Evolutionary conservation across 768 basidiomycete genomes (phyloP), one percentile per base, ranked within the genome.

Genomic region (Naganishia vishniacii): DNA sequence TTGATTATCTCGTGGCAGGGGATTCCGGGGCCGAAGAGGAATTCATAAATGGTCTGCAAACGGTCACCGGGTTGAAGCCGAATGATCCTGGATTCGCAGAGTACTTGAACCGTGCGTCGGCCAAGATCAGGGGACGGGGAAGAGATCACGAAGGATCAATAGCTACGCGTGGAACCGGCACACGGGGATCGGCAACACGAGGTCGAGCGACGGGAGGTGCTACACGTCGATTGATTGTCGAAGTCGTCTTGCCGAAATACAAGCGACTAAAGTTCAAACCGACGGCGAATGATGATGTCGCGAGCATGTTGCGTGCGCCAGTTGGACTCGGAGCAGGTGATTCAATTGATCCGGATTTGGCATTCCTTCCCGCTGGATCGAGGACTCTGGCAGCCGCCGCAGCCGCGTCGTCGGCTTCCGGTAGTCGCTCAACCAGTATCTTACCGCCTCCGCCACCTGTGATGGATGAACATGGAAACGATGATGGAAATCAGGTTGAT

Each of bases 351-450:
- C 42, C 42, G 13, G 18, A 44, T 44, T n/a, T 44, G 42, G 42
- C 37, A 16, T 40, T 40, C 16, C 9, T 16, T 16, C 16, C 37
- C 9, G 37, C 37, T 16, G 37, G 37, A 40, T n/a, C n/a, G n/a
- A n/a, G n/a, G n/a, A n/a, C n/a, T n/a, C n/a, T n/a, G n/a, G n/a
- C n/a, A n/a, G 16, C 16, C 37, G 37, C 16, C 37, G 16, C 8
- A 8, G 37, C 37, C 8, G 8, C 37, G 37, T 8, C 37, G 16
- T 40, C 37, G 37, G 37, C 37, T 8, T 40, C 37, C 8, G 37
- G 37, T 16, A 56, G 53, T 41, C 53, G 53, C 11, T 56, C 53
- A 23, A 20, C 53, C 11, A 56, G 53, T 20, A 56, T 56, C 20
- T 37, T 56, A 3, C 53, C 53, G 6, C 53, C 53, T 12, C 53